phyloP scores from a whole-genome alignment of 805 yeast genomes.

The Candida qinlingensis region DNA sequence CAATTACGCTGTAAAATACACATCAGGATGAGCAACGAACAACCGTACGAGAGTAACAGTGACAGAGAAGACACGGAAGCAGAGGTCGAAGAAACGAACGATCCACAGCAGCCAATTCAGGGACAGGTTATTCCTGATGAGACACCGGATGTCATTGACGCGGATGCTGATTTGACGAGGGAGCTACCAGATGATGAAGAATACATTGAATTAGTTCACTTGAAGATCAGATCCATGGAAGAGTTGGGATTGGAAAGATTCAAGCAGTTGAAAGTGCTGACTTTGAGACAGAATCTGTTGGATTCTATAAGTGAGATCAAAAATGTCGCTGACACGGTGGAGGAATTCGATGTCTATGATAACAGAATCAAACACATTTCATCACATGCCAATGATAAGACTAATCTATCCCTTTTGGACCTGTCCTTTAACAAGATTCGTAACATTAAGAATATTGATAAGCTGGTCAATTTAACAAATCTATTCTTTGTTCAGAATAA shows the following conservation, averaged over 20 bases:
- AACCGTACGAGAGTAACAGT: slow-evolving; percentile 12
- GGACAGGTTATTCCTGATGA: slow-evolving; percentile 30
- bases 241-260: slow-evolving; percentile 58
- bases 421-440: slow-evolving; percentile 86
- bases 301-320: slow-evolving; percentile 71
- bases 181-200: slow-evolving; percentile 52
- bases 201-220: slow-evolving; percentile 60
- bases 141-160: slow-evolving; percentile 48
- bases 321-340: slow-evolving; percentile 49
- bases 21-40: slow-evolving; percentile 3
- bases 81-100: slow-evolving; percentile 11
- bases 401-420: slow-evolving; percentile 58
- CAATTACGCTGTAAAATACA: neutral
- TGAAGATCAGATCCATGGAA: slow-evolving; percentile 60
- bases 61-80: slow-evolving; percentile 21
- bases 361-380: slow-evolving; percentile 86
- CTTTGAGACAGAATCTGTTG: slow-evolving; percentile 79
- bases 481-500: slow-evolving; percentile 87
- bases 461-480: slow-evolving; percentile 55
- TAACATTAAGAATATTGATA: slow-evolving; percentile 73
- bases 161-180: slow-evolving; percentile 61
- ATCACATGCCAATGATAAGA: slow-evolving; percentile 56
- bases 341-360: slow-evolving; percentile 85
- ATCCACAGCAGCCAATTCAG: slow-evolving; percentile 7
- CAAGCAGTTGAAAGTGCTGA: slow-evolving; percentile 49